Base-by-base conservation (phyloP, 352 stramenopile species). In the Phytophthora cactorum region DNA sequence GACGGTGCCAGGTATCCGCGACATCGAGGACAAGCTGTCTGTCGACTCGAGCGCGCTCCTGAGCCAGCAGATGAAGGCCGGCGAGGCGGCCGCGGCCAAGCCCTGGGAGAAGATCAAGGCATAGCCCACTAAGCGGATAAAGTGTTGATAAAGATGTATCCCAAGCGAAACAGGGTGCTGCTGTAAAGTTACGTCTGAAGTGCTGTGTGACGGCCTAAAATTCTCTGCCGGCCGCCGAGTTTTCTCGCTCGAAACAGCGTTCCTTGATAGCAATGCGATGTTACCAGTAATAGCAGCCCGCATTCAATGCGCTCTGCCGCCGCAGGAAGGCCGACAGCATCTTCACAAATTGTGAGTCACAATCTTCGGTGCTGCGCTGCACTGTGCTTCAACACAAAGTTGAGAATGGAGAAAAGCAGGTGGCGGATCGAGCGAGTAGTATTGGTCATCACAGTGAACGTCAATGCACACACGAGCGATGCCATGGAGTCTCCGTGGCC, bases 21-120 rank as follows among this genome's bases (percentile, higher is more conserved):
- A 91, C 25, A 91, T 92, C 31, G 82, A 92, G 31, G 82, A 92
- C 50, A 88, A 88, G 32, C 44, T 92, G 31, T 92, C 84, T 0
- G 75, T 84, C n/a, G 84, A 92, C 52, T 70, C 84, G 12, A 74
- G 45, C 22, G 45, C 46, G 44, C 49, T 82, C 11, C 44, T 82
- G n/a, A 55, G 36, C 43, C 47, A 75, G 34, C 58, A 64, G 45
- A 70, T 56, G 58, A 62, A 73, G 45, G n/a, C 36, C 15, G 36
- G 32, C 5, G 68, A 79, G n/a, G 52, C 39, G 10, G 54, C 43
- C n/a, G 47, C 57, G 31, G 25, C 56, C 4, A 85, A 84, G 52
- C 79, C 79, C 5, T 88, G 79, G 79, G 77, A 85, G 52, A 79
- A 82, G 54, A 52, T 74, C 45, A 71, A 72, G 12, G 36, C 36